These are phyloP conservation scores for Ogataea siamensis DNA, from an alignment of 805 yeast species.

Conservation along the genomic window DNA sequence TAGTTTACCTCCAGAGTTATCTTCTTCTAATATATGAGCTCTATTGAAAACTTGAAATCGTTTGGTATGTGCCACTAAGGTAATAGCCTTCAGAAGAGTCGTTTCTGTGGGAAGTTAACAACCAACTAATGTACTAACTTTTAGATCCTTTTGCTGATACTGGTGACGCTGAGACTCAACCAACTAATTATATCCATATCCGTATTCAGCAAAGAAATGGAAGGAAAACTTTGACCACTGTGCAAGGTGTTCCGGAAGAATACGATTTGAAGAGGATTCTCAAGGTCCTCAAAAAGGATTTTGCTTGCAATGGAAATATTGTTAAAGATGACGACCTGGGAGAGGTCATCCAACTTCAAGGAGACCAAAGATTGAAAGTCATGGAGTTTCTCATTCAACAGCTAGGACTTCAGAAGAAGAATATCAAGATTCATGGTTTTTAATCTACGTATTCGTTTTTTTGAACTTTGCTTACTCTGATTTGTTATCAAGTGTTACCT, in stretches of 20 bases:
- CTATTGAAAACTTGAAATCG: slow-evolving; percentile 87
- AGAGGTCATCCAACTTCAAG: slow-evolving; percentile 96
- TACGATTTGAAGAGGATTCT: slow-evolving; percentile 92
- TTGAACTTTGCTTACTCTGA: too few relatives aligned
- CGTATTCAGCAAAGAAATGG: slow-evolving; percentile 99
- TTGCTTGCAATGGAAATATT: slow-evolving; percentile 98
- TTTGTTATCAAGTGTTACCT: too few relatives aligned
- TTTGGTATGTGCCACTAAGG: slow-evolving; percentile 47
- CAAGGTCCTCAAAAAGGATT: slow-evolving; percentile 93
- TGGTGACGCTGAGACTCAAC: slow-evolving; percentile 98
- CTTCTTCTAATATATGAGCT: slow-evolving; percentile 63
- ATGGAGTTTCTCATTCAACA: slow-evolving; percentile 87
- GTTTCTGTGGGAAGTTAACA: too few relatives aligned
- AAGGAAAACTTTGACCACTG: slow-evolving; percentile 97
- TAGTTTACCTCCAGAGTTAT: too few relatives aligned
- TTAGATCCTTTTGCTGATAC: slow-evolving; percentile 98
- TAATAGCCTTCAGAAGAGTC: background rate
- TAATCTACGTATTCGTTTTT: slow-evolving; percentile 33
- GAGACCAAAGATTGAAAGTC: slow-evolving; percentile 97
- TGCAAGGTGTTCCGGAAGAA: slow-evolving; percentile 94
- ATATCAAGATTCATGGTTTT: slow-evolving; percentile 98
- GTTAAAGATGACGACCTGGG: slow-evolving; percentile 96
- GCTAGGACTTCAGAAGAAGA: slow-evolving; percentile 89
- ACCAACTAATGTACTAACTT: background rate
- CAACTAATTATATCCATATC: slow-evolving; percentile 93